Evolutionary conservation across 2,329 filamentous ascomycete species (phyloP).

Genomic region (Penicillium sp.): DNA sequence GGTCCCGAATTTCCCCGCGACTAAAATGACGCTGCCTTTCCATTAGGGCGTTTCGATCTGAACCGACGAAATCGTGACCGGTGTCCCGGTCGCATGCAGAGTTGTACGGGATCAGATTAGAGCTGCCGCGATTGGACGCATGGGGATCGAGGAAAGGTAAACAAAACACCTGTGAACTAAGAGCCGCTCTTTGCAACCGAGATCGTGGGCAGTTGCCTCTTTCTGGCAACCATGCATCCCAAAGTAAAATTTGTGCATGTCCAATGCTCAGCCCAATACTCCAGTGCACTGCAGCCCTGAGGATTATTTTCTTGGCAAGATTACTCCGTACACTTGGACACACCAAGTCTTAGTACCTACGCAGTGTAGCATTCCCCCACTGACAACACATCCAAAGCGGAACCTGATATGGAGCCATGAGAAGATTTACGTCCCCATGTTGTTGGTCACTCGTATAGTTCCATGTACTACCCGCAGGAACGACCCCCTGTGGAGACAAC

Average conservation of each 20-base stretch:
- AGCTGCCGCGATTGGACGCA: slow-evolving; percentile 10
- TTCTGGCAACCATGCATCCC: not conserved
- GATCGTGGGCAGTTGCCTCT: not conserved
- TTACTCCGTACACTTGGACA: not conserved
- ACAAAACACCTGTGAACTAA: not conserved
- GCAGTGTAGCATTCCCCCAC: not conserved
- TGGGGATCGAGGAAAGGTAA: not conserved
- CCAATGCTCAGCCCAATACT: not conserved
- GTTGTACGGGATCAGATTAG: slow-evolving; percentile 15
- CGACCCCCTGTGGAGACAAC: not conserved
- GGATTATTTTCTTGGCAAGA: not conserved
- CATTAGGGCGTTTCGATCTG: slow-evolving; percentile 20
- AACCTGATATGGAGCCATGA: not conserved
- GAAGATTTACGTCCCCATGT: not conserved
- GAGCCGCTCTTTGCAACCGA: not conserved
- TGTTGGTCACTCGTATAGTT: not conserved
- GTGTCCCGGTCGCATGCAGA: slow-evolving; percentile 14
- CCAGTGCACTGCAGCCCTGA: not conserved
- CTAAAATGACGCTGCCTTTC: slow-evolving; percentile 2
- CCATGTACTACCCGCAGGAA: not conserved
- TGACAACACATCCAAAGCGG: slow-evolving; percentile 3
- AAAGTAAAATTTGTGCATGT: not conserved
- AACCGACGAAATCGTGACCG: slow-evolving; percentile 24
- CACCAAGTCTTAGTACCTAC: not conserved
- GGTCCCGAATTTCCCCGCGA: slow-evolving; percentile 12